A percentile compares a stretch with the other conserved stretches of the same genome.
phyloP scores from a whole-genome alignment of 345 rosid species.

The Citropsis articulata region DNA sequence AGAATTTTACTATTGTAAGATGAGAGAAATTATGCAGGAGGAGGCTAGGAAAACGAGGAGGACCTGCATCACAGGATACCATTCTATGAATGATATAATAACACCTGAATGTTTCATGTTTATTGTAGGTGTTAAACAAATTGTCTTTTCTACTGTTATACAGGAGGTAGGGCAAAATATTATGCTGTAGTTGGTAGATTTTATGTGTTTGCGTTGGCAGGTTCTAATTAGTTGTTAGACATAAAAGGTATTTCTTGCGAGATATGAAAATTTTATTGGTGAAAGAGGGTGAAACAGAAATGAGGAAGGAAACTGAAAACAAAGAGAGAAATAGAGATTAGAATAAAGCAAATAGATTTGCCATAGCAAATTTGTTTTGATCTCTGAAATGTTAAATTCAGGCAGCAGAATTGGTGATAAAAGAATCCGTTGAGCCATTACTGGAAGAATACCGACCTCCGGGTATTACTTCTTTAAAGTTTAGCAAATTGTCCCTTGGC shows the following conservation, averaged over 20 bases:
- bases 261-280: neutral
- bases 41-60: neutral
- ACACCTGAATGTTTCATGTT: neutral
- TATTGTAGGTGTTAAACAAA: neutral
- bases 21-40: slow-evolving; percentile 10
- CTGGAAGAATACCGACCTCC: slow-evolving; percentile 96
- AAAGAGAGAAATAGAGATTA: neutral
- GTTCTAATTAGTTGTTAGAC: neutral
- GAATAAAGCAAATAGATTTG: neutral
- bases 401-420: slow-evolving; percentile 90
- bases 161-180: neutral
- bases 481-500: slow-evolving; percentile 86
- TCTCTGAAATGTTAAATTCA: slow-evolving; percentile 23
- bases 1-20: slow-evolving; percentile 2
- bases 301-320: neutral
- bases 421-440: slow-evolving; percentile 96
- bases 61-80: neutral
- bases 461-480: slow-evolving; percentile 89
- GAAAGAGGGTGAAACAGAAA: neutral
- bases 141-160: neutral
- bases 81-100: neutral
- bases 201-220: neutral
- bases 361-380: neutral
- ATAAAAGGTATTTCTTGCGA: neutral
- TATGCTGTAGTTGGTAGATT: neutral